Conservation (phyloP, 495 filamentous ascomycete genomes). For the Neurospora tetraspora region DNA sequence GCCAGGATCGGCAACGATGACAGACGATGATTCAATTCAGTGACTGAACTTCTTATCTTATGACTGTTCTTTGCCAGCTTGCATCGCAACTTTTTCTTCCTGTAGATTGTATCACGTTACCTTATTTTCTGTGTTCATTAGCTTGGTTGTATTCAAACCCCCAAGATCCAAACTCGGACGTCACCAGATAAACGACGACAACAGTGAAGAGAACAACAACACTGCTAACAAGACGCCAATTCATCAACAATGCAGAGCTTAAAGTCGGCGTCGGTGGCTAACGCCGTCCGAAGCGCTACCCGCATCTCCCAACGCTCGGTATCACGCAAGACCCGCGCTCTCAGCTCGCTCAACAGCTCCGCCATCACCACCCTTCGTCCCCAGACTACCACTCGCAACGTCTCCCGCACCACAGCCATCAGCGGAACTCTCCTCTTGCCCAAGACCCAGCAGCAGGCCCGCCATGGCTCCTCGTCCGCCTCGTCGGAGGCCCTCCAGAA, state of each 20-base stretch:
- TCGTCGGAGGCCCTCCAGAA: slow-evolving; percentile 37
- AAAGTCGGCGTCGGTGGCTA: slow-evolving; percentile 7
- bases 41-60: background rate
- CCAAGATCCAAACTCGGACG: background rate
- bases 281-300: slow-evolving; percentile 10
- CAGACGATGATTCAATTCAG: background rate
- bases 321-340: background rate
- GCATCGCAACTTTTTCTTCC: background rate
- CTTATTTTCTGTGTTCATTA: background rate
- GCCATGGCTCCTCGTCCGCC: slow-evolving; percentile 24
- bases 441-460: background rate
- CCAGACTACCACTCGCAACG: background rate
- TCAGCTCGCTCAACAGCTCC: background rate
- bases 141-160: background rate
- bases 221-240: background rate
- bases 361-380: background rate
- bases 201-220: background rate
- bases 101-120: background rate
- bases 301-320: slow-evolving; percentile 4
- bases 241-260: slow-evolving; percentile 14
- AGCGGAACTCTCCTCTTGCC: background rate
- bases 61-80: background rate
- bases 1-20: slow-evolving; percentile 1
- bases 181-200: background rate
- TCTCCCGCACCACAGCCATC: background rate